Evolutionary conservation across 164 flowering plant species (phyloP).

Genomic region (Litsea cubeba): DNA sequence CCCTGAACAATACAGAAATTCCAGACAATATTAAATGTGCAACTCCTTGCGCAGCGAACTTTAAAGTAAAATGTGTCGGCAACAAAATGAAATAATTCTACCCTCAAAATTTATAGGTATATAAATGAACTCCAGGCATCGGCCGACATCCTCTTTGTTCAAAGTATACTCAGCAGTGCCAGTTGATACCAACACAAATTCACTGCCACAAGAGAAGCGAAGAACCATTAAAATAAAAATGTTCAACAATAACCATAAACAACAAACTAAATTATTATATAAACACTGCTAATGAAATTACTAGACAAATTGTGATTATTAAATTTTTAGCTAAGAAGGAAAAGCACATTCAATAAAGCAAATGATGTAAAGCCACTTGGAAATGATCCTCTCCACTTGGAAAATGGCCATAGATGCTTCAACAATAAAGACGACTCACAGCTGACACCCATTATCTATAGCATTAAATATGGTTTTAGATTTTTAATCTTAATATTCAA

Average conservation of each 20-base stretch:
- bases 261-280: background rate
- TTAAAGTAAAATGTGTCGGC: background rate
- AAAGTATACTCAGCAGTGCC: slow-evolving; percentile 77
- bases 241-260: background rate
- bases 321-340: too few species aligned
- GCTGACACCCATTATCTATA: too few species aligned
- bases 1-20: slow-evolving; percentile 41
- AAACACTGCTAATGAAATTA: background rate
- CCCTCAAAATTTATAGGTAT: slow-evolving; percentile 93
- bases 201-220: slow-evolving; percentile 38
- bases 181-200: slow-evolving; percentile 41
- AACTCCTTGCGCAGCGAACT: slow-evolving; percentile 5
- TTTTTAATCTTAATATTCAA: too few species aligned
- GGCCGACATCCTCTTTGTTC: slow-evolving; percentile 82
- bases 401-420: too few species aligned
- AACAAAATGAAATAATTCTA: slow-evolving; percentile 17
- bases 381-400: too few species aligned
- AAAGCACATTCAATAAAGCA: too few species aligned
- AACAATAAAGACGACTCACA: too few species aligned
- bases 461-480: too few species aligned
- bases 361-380: too few species aligned
- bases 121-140: slow-evolving; percentile 63
- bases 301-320: background rate
- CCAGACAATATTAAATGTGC: background rate
- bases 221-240: background rate